Evolutionary conservation across 2,329 filamentous ascomycete genomes (phyloP).

Genomic region (Dactylellina cionopaga): DNA sequence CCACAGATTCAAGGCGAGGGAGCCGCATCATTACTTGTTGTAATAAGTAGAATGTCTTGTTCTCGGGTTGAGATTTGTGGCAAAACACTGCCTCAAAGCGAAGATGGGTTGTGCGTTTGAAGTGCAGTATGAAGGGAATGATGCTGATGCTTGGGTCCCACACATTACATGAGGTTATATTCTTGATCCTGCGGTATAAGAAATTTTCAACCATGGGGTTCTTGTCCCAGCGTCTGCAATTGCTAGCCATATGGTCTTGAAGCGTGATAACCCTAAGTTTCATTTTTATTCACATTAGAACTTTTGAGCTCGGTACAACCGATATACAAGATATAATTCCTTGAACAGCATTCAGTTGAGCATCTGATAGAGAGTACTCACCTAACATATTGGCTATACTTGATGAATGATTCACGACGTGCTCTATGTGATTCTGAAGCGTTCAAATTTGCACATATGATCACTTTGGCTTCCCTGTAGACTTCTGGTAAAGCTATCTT

Average conservation of each 20-base stretch:
- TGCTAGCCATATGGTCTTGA: conserved; percentile 2
- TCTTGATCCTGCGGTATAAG: background rate
- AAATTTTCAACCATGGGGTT: background rate
- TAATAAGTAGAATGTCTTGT: background rate
- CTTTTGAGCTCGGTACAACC: too few relatives aligned
- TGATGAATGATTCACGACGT: conserved; percentile 11
- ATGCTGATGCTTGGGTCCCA: background rate
- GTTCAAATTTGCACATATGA: conserved; percentile 7
- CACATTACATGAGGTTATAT: background rate
- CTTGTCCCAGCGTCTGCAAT: background rate
- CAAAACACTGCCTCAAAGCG: conserved; percentile 14
- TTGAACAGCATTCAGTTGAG: too few relatives aligned
- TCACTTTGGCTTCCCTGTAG: conserved; percentile 8
- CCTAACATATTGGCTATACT: conserved; percentile 10
- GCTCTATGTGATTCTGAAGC: background rate
- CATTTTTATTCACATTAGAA: too few relatives aligned
- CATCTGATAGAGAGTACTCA: background rate
- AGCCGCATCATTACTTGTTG: background rate
- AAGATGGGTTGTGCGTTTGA: background rate
- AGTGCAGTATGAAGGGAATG: background rate
- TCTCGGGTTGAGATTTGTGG: background rate
- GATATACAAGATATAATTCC: too few relatives aligned
- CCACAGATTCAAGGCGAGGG: background rate
- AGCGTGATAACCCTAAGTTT: background rate
- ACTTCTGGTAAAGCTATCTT: background rate